Base-by-base conservation (phyloP, 1,284 basidiomycete species). In the Sporisorium reilianum region DNA sequence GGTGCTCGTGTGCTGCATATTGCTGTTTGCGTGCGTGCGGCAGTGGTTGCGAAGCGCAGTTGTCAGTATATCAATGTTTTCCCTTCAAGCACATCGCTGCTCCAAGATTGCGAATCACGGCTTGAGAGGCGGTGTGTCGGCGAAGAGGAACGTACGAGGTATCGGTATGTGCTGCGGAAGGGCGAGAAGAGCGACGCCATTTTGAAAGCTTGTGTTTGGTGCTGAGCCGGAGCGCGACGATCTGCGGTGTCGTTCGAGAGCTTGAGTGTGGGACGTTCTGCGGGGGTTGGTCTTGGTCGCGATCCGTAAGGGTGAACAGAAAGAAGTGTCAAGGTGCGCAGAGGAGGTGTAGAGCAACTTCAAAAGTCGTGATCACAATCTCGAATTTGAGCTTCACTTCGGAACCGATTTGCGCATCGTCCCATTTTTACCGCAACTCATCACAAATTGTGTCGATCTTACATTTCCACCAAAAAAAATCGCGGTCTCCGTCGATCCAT, bases 1-100 rank as follows among this genome's bases (percentile, higher is more conserved):
- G 94, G 79, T 90, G 90, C 87, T 97, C 94, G 87, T 97, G 95
- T 38, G 94, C 93, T 81, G 91, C 89, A 68, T 91, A 90, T 89
- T 90, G 90, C 89, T 90, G 55, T 41, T n/a, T n/a, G n/a, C n/a
- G n/a, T n/a, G n/a, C n/a, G n/a, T n/a, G n/a, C n/a, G n/a, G n/a
- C n/a, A n/a, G n/a, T n/a, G n/a, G n/a, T n/a, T n/a, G n/a, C n/a
- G n/a, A n/a, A n/a, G n/a, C n/a, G n/a, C n/a, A n/a, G n/a, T n/a
- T 44, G 55, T 55, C 26, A 55, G 54, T 32, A 50, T n/a, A n/a
- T n/a, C n/a, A n/a, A n/a, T n/a, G n/a, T n/a, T 38, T 30, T 30
- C 28, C 28, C 28, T 34, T 30, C 5, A 30, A 34, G 32, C 18
- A 26, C 14, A 25, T 18, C 14, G 34, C 34, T 34, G 8, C 12